phyloP scores from a whole-genome alignment of 495 filamentous ascomycete species.

The Acidiella bohemica region DNA sequence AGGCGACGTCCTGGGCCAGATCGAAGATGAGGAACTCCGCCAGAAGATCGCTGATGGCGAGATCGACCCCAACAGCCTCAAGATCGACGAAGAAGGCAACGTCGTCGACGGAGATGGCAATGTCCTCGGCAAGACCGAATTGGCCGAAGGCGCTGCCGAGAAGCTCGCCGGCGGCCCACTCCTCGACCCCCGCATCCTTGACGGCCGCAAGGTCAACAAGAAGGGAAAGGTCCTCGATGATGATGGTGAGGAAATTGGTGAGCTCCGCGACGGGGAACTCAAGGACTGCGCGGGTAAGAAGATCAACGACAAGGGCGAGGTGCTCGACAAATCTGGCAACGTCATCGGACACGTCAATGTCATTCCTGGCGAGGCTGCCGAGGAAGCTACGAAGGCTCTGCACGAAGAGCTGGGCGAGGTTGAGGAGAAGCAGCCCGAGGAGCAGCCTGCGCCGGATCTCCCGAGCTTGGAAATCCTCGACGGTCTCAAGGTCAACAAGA shows the following conservation, averaged over 20 bases:
- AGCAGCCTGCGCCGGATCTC: constrained; percentile 18
- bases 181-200: constrained; percentile 36
- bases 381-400: constrained; percentile 35
- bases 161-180: constrained; percentile 28
- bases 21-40: constrained; percentile 29
- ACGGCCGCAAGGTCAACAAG: constrained; percentile 41
- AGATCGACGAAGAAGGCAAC: constrained; percentile 45
- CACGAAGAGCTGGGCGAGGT: constrained; percentile 35
- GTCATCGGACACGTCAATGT: constrained; percentile 38
- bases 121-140: constrained; percentile 42
- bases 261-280: constrained; percentile 37
- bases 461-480: constrained; percentile 32
- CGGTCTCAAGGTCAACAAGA: constrained; percentile 35
- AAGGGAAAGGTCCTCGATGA: constrained; percentile 43
- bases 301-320: constrained; percentile 38
- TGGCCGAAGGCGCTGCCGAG: constrained; percentile 30
- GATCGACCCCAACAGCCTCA: constrained; percentile 35
- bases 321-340: constrained; percentile 38
- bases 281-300: constrained; percentile 37
- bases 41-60: constrained; percentile 20
- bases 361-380: constrained; percentile 38
- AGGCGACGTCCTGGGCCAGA: constrained; percentile 29
- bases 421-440: constrained; percentile 24
- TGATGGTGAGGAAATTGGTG: constrained; percentile 39
- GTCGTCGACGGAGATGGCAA: constrained; percentile 48